Evolutionary conservation across 1,139 yeast genomes (phyloP), one percentile per base, ranked within the genome.

Genomic region (Debaryomyces psychrophilus): DNA sequence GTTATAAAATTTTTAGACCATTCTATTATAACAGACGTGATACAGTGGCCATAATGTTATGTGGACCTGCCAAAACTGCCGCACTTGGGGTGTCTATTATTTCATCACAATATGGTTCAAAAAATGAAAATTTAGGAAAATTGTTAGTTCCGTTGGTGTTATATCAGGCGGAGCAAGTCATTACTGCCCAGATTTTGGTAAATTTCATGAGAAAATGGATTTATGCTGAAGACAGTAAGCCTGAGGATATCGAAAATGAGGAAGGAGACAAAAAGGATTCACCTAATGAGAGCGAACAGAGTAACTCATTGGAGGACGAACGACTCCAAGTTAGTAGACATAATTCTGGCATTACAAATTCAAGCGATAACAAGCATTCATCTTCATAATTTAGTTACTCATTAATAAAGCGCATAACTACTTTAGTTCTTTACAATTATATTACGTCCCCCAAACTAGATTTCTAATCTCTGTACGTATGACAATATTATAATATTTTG

Each of bases 31-130:
- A 76, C 54, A 79, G 85, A 54, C 67, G 70, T 46, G 96, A 90
- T 59, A 82, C 96, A 0, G 88, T 88, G 27, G 79, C 93, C 4
- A 76, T 90, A 41, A 78, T 90, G 85, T 77, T 89, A 47, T 89
- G 96, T 65, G 96, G 96, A 5, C 95, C 96, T 1, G 96, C 97
- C 3, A 90, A 90, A 62, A 89, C 96, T 0, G 96, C 96, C 0
- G 96, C 96, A 0, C 71, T 90, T 44, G 97, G 97, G 38, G 95
- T 90, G 1, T 87, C 96, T 1, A 72, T 90, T 46, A 74, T 87
- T 8, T 73, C 90, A 1, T 81, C 96, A 0, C 96, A 90, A 63
- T 90, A 88, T 61, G 95, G 95, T 7, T 67, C 81, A 4, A 58
- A 75, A 41, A 79, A 79, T 53, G 76, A 77, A 5, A 71, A 81